Evolutionary conservation across 163 green algal species (phyloP), one percentile per base, ranked within the genome.

Genomic region (Chlorella variabilis): DNA sequence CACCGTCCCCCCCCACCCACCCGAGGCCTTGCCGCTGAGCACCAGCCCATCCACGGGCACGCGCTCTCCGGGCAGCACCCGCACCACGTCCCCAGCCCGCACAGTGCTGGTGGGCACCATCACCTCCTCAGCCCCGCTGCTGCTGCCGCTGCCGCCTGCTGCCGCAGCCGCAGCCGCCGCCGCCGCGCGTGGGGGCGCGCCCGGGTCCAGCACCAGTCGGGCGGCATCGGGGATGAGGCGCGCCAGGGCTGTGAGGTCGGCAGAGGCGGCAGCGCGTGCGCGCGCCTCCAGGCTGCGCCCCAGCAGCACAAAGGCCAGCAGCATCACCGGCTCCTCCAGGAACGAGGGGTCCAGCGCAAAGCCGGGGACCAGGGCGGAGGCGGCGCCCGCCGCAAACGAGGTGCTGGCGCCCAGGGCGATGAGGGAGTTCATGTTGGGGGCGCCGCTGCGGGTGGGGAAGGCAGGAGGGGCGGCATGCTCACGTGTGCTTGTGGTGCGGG

Each of bases 361-460:
- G 13, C 83, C 87, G 5, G 87, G 89, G 27, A 91, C 13, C 83
- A 91, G 45, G 4, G 88, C 81, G 49, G 88, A 82, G 9, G 87
- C 81, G 21, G 84, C 78, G 38, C 93, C 94, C 36, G 96, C 91
- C 7, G 70, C 70, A 85, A 99, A 98, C 18, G 94, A 96, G 18
- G 95, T 92, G n/a, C 81, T 88, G 27, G 90, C 91, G 39, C 96
- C 96, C 42, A 99, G 71, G 13, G 87, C 94, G 18, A 99, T 94
- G 33, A 99, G 87, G 25, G 90, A 95, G 91, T 99, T 98, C 96
- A 99, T 99, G 89, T 98, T 98, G 51, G 96, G 96, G n/a, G 87
- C 84, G 58, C 93, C 92, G n/a, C 87, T 91, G 85, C 75, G 61
- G 29, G 42, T 20, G 49, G 41, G 5, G 41, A n/a, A 63, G 18